Evolutionary conservation across 2,329 filamentous ascomycete genomes (phyloP).

Genomic region (Clonostachys byssicola): DNA sequence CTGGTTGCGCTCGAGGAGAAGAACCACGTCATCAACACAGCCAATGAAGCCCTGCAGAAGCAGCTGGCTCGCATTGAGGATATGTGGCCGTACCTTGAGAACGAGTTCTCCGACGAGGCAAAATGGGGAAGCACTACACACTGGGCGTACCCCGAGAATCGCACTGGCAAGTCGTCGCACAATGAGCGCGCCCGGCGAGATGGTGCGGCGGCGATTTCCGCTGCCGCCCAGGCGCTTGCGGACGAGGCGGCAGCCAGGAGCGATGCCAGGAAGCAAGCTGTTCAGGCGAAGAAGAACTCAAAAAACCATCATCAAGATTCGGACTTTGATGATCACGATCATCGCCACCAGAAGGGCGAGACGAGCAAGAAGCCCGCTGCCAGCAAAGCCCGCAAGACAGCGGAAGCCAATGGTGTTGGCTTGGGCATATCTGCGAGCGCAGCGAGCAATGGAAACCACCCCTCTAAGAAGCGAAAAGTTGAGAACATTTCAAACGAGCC

Average conservation of each 20-base stretch:
- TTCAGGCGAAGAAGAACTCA: constrained; percentile 70
- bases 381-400: constrained; percentile 60
- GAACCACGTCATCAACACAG: constrained; percentile 91
- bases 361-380: constrained; percentile 58
- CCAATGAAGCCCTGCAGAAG: constrained; percentile 82
- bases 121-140: constrained; percentile 88
- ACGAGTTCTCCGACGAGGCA: constrained; percentile 90
- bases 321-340: constrained; percentile 70
- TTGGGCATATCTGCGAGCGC: constrained; percentile 60
- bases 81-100: constrained; percentile 80
- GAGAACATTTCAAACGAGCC: constrained; percentile 58
- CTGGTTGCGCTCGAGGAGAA: constrained; percentile 93
- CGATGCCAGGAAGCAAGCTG: constrained; percentile 78
- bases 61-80: constrained; percentile 82
- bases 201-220: constrained; percentile 72
- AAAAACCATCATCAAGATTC: constrained; percentile 61
- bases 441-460: constrained; percentile 46
- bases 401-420: constrained; percentile 50
- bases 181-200: constrained; percentile 76
- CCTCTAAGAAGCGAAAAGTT: constrained; percentile 75
- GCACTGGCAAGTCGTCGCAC: constrained; percentile 58
- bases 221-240: constrained; percentile 71
- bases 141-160: constrained; percentile 92
- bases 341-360: constrained; percentile 37
- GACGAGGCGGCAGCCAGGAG: constrained; percentile 81